Base-by-base conservation (phyloP, 2,329 filamentous ascomycete species). In the Fusarium anthophilum region DNA sequence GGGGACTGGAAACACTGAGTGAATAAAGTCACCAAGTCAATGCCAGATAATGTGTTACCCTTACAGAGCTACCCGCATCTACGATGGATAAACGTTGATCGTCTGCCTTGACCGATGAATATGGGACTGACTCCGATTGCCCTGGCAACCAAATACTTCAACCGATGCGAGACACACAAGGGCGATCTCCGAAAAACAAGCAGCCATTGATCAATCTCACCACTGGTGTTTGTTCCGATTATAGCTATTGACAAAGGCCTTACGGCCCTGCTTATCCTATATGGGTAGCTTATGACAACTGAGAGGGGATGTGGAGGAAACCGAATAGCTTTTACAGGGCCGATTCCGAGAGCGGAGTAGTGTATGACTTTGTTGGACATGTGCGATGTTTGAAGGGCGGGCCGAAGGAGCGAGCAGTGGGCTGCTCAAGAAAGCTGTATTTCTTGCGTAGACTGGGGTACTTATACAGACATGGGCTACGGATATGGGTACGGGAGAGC, bases 391-490 rank as follows among this genome's bases (percentile, higher is more conserved):
- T 74, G 63, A 78, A 35, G 76, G 63, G 63, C 48, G 59, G 62
- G 38, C 60, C 32, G 59, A 54, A 37, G 30, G 62, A 56, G 75
- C 44, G 74, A 78, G 74, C 74, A 77, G 74, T 72, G 65, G 68
- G 67, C 70, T 75, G 74, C 74, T 74, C 26, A 50, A 55, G 51
- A 38, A 62, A 70, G 58, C 58, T 70, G 43, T 68, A 61, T 75
- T 69, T 72, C 59, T 67, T 67, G 69, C 63, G 75, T 78, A 78
- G 76, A 78, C 70, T 72, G 69, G 75, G 70, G 63, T 65, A 72
- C 53, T 70, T 58, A 66, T 54, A 74, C 54, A 61, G 64, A 51
- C 24, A 50, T 32, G 39, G 51, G 22, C 24, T 35, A 58, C 45
- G 43, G 43, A 37, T 32, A 50, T 51, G 56, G 56, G 30, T 57